These are phyloP conservation scores for Setaria italica DNA, from an alignment of 202 grass and related monocot species.

Conservation along the genomic window DNA sequence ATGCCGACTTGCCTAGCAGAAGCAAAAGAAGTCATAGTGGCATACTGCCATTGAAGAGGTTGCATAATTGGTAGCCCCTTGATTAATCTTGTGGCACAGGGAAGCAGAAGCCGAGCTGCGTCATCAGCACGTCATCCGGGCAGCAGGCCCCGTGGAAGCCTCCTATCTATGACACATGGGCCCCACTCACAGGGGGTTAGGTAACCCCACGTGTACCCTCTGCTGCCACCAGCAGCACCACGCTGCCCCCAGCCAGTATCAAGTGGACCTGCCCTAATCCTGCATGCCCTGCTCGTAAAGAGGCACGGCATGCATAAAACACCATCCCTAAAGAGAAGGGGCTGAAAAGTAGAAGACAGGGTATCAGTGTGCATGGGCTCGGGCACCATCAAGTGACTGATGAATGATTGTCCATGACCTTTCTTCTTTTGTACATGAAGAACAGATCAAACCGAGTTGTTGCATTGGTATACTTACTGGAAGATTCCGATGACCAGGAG, in stretches of 20 bases:
- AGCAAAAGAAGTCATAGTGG: conserved; percentile 2
- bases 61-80: background rate
- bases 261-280: conserved; percentile 54
- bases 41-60: conserved; percentile 14
- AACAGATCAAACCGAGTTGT: conserved; percentile 35
- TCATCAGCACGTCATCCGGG: conserved; percentile 47
- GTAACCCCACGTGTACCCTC: conserved; percentile 42
- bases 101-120: conserved; percentile 32
- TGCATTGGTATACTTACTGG: conserved; percentile 30
- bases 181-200: background rate
- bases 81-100: conserved; percentile 15
- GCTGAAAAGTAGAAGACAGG: conserved; percentile 29
- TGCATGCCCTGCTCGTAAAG: conserved; percentile 43
- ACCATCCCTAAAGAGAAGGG: conserved; percentile 45
- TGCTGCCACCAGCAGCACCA: conserved; percentile 32
- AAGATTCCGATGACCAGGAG: conserved; percentile 43
- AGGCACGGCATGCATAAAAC: conserved; percentile 38
- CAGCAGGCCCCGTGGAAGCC: conserved; percentile 26
- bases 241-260: conserved; percentile 27
- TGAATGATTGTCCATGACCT: conserved; percentile 43
- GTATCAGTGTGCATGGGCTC: conserved; percentile 40
- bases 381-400: conserved; percentile 49
- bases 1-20: conserved; percentile 12
- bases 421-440: conserved; percentile 14
- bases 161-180: conserved; percentile 20